Percentiles rank a stretch among this genome's conserved stretches.
Conservation (phyloP, 2,329 filamentous ascomycete species). For the Xylariaceae sp. region DNA sequence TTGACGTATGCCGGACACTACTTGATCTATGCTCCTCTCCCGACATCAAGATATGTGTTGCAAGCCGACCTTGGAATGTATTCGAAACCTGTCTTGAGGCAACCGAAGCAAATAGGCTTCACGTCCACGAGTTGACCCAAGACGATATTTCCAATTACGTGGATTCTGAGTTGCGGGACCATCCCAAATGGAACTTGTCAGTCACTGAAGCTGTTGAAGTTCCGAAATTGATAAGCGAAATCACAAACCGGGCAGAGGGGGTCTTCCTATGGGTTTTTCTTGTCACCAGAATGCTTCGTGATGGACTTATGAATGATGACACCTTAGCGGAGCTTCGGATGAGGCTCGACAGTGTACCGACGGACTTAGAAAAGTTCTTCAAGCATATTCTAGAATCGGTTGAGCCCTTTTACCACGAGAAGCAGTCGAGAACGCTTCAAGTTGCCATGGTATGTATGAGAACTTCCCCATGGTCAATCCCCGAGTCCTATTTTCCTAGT, state of each 20-base stretch:
- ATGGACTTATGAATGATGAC: slow-evolving; percentile 3
- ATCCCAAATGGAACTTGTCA: background rate
- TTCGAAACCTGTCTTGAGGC: background rate
- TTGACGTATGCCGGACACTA: background rate
- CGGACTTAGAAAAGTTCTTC: slow-evolving; percentile 2
- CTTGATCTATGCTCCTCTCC: background rate
- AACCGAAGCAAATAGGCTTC: background rate
- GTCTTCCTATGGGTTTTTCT: slow-evolving; percentile 3
- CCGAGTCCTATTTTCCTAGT: too few relatives aligned
- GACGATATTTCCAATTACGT: background rate
- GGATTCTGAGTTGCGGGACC: background rate
- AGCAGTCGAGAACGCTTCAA: background rate
- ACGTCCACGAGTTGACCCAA: background rate
- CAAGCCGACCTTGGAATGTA: slow-evolving; percentile 5
- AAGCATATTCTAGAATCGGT: background rate
- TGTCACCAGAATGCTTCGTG: background rate
- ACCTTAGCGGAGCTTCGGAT: background rate
- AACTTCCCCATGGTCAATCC: too few relatives aligned
- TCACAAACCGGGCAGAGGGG: background rate
- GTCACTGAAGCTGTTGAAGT: background rate
- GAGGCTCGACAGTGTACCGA: background rate
- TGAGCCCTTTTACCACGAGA: background rate
- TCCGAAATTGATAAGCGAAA: background rate
- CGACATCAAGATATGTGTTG: slow-evolving; percentile 4
- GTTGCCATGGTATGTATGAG: background rate